These are phyloP conservation scores for Stromatinia cepivora DNA, from an alignment of 2,329 filamentous ascomycete species.

Conservation along the genomic window DNA sequence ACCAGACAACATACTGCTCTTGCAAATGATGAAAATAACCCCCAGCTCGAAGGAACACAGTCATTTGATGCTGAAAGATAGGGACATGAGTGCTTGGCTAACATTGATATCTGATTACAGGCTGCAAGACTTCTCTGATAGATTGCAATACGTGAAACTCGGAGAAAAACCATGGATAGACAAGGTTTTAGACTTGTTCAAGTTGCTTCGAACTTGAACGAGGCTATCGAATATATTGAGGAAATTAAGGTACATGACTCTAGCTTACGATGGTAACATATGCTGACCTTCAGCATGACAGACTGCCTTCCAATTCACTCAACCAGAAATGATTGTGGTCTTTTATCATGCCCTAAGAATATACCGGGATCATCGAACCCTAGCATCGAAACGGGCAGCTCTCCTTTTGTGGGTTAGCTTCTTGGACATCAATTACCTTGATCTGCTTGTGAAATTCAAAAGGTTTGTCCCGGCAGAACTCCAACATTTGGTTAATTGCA, in stretches of 20 bases:
- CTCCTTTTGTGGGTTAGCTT: background rate
- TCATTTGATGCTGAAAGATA: background rate
- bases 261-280: background rate
- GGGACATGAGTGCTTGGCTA: background rate
- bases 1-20: background rate
- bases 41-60: background rate
- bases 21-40: background rate
- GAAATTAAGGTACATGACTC: background rate
- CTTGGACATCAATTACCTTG: background rate
- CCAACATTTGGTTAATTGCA: background rate
- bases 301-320: too few species aligned
- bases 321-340: fast-evolving
- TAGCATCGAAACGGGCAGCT: fast-evolving
- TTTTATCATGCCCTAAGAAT: fast-evolving
- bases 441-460: background rate
- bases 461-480: fast-evolving
- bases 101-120: background rate
- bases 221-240: background rate
- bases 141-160: background rate
- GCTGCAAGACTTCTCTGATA: fast-evolving
- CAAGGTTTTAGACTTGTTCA: background rate
- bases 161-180: background rate
- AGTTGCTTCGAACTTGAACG: background rate
- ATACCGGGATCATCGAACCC: too few species aligned
- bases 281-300: background rate